Evolutionary conservation across 495 filamentous ascomycete species (phyloP).

Genomic region (Filosporella fistucella): DNA sequence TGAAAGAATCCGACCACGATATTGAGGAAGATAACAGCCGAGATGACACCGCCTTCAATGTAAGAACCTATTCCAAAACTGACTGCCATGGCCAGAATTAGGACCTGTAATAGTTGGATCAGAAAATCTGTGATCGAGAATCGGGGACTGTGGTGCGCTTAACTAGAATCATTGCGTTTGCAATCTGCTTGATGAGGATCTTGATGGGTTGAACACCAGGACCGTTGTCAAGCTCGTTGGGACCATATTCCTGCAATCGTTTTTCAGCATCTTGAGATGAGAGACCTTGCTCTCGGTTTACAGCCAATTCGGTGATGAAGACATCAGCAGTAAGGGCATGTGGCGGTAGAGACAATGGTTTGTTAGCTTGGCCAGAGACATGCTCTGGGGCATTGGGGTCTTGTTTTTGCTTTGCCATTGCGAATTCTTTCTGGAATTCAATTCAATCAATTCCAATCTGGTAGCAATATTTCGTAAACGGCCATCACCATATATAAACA

Average conservation of each 20-base stretch:
- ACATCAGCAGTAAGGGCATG: conserved; percentile 55
- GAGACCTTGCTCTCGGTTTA: conserved; percentile 59
- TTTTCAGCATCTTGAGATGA: conserved; percentile 47
- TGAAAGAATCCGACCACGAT: conserved; percentile 72
- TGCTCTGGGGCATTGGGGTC: not conserved
- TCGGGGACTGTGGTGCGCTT: conserved; percentile 6
- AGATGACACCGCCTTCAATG: conserved; percentile 78
- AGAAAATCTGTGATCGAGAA: conserved; percentile 2
- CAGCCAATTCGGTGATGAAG: conserved; percentile 52
- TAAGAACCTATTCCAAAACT: conserved; percentile 75
- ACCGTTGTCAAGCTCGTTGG: conserved; percentile 57
- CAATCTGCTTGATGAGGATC: conserved; percentile 60
- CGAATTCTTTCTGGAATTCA: not conserved
- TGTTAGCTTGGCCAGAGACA: conserved; percentile 12
- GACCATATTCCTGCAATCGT: conserved; percentile 52
- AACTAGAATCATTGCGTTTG: conserved; percentile 63
- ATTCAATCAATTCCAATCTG: not conserved
- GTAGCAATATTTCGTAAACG: not conserved
- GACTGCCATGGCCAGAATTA: conserved; percentile 77
- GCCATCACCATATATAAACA: not conserved
- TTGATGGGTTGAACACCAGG: conserved; percentile 62
- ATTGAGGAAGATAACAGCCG: conserved; percentile 75
- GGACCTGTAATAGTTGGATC: conserved; percentile 45
- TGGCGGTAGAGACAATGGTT: conserved; percentile 52
- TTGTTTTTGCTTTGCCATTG: not conserved